Percentiles rank a stretch among this genome's conserved stretches.
phyloP scores from a whole-genome alignment of 306 rosid genomes.

The Rosa rugosa region DNA sequence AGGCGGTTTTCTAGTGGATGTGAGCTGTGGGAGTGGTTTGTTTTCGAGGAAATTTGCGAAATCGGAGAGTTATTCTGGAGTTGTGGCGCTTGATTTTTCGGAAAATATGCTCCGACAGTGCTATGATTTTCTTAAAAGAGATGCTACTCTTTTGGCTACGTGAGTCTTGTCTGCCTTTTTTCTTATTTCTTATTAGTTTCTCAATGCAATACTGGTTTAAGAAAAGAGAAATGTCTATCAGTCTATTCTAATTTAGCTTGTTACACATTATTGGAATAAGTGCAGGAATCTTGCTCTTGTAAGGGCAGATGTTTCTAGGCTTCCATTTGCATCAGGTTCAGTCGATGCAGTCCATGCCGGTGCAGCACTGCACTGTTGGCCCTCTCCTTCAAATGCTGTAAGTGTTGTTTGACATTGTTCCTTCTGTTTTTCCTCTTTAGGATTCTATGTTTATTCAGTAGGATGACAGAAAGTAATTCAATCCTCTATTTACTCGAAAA shows the following conservation, averaged over 20 bases:
- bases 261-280: constrained; percentile 31
- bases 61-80: constrained; percentile 68
- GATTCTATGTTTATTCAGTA: neutral
- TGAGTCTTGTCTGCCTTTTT: constrained; percentile 26
- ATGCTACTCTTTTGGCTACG: constrained; percentile 51
- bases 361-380: constrained; percentile 97
- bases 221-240: neutral
- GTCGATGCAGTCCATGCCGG: constrained; percentile 96
- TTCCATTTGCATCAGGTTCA: constrained; percentile 81
- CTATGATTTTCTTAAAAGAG: constrained; percentile 77
- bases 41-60: constrained; percentile 82
- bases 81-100: constrained; percentile 84
- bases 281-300: constrained; percentile 93
- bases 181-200: constrained; percentile 8
- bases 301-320: constrained; percentile 96
- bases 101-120: constrained; percentile 94
- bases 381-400: constrained; percentile 95
- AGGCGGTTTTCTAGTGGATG: constrained; percentile 85
- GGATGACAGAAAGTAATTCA: constrained; percentile 4
- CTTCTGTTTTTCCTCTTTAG: constrained; percentile 4
- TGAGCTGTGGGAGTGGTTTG: constrained; percentile 93
- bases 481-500: constrained; percentile 9
- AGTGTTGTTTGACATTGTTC: constrained; percentile 29
- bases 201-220: neutral
- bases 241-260: constrained; percentile 2